Base-by-base conservation (phyloP, 2,329 filamentous ascomycete genomes). In the Pseudopyrenochaeta lycopersici region DNA sequence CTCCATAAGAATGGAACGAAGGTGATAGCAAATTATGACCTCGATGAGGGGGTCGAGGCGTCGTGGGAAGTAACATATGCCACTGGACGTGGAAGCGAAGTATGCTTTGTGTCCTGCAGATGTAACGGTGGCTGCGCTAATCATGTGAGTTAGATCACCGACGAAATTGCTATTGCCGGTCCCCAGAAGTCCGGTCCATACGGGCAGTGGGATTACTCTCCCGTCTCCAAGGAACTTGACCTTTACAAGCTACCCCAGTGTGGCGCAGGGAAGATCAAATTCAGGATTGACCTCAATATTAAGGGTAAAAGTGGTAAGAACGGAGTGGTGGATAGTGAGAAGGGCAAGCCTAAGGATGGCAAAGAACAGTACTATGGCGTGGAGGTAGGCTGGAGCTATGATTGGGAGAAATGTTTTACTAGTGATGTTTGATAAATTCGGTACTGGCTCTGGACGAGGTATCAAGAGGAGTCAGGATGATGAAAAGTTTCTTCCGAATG, bases 1-100 rank as follows among this genome's bases (percentile, higher is more conserved):
- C 31, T 66, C 48, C 60, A 64, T 31, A 66, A 66, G 56, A 64
- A 64, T 50, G 63, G 56, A 4, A 62, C 63, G 1, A 54, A 31
- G 36, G 46, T 57, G 1, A 30, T 58, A n/a, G 39, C 49, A 20
- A 59, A 44, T 7, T 62, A 64, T 33, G 36, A 62, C 11, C 32
- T 66, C 1, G 60, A 64, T 5, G 56, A 55, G 33, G 56, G 54
- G 7, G 60, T 64, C 7, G 36, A 36, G 10, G 56, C 51, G 1
- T 52, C 42, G 14, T 64, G 59, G 55, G 52, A 60, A 46, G 55
- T 61, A 39, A 52, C 55, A 2, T 64, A 64, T 33, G 53, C 46
- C 18, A 38, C 46, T 27, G 58, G 44, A 11, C 40, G 57, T 9
- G 56, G 50, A 3, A 42, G 46, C 2, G 56, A 64, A 49, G 53